Percentiles rank a stretch among this genome's conserved stretches.
Conservation (phyloP, 228 moss, liverwort and hornwort species). For the Sphagnum fallax region DNA sequence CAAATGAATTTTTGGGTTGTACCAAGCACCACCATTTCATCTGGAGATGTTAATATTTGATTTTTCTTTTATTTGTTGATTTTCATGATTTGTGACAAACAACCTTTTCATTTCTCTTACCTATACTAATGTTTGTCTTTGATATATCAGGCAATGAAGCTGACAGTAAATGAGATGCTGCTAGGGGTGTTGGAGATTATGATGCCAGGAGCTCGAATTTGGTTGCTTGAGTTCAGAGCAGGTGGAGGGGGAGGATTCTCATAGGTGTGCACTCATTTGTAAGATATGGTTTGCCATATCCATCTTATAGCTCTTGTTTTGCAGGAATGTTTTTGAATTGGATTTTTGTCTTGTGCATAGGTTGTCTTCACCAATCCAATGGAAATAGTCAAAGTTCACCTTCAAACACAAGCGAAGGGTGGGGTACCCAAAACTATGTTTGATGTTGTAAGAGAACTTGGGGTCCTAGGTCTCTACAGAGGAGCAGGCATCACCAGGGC, state of each 20-base stretch:
- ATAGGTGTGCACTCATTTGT: constrained; percentile 37
- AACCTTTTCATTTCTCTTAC: too few species aligned
- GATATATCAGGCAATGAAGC: constrained; percentile 71
- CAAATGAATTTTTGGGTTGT: too few species aligned
- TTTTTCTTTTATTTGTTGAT: too few species aligned
- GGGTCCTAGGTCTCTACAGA: constrained; percentile 71
- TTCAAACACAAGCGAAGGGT: constrained; percentile 76
- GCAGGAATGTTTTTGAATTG: too few species aligned
- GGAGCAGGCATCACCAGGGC: constrained; percentile 73
- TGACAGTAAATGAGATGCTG: constrained; percentile 85
- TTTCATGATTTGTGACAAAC: too few species aligned
- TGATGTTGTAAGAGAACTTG: constrained; percentile 85
- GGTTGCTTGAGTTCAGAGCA: constrained; percentile 85
- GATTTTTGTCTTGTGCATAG: constrained; percentile 7
- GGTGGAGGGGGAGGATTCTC: constrained; percentile 95
- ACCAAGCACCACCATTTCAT: too few species aligned
- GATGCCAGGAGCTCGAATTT: constrained; percentile 83
- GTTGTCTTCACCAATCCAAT: constrained; percentile 94
- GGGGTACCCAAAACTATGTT: constrained; percentile 56
- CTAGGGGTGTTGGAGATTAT: constrained; percentile 67
- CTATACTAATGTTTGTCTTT: too few species aligned
- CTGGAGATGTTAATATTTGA: too few species aligned
- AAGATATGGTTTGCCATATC: too few species aligned
- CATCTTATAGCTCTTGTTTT: too few species aligned
- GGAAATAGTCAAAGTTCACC: constrained; percentile 94